Conservation (phyloP, 305 asterid species). For the Plantago rigida region DNA sequence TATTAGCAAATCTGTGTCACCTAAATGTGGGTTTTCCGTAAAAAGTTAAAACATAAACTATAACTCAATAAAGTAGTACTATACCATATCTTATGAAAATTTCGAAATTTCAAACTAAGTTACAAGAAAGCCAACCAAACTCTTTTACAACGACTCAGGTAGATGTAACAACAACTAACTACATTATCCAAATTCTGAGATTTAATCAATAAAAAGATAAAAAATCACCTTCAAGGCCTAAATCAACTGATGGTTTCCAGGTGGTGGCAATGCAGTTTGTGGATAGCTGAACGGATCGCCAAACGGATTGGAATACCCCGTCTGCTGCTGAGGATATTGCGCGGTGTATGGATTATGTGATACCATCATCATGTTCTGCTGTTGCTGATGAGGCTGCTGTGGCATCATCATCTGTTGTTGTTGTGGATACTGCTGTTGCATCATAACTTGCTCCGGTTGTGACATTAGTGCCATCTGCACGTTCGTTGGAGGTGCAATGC, state of each 20-base stretch:
- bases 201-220: conserved; percentile 13
- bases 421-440: conserved; percentile 32
- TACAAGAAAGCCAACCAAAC: neutral
- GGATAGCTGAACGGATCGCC: conserved; percentile 40
- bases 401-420: conserved; percentile 26
- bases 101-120: neutral
- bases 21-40: too few relatives aligned
- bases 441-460: conserved; percentile 47
- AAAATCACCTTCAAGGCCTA: conserved; percentile 23
- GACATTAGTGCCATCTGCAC: conserved; percentile 55
- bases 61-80: too few relatives aligned
- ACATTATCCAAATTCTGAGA: neutral
- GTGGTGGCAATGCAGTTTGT: conserved; percentile 32
- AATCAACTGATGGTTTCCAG: conserved; percentile 34
- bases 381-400: too few relatives aligned
- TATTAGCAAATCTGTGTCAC: too few relatives aligned
- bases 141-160: neutral
- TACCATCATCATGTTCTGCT: conserved; percentile 29
- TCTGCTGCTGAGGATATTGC: conserved; percentile 33
- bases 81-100: too few relatives aligned
- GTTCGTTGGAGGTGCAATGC: conserved; percentile 45
- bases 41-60: too few relatives aligned
- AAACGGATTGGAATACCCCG: conserved; percentile 37
- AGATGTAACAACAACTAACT: too few relatives aligned
- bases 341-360: conserved; percentile 29